Evolutionary conservation across 1,284 basidiomycete species (phyloP).

Genomic region (Abortiporus biennis): DNA sequence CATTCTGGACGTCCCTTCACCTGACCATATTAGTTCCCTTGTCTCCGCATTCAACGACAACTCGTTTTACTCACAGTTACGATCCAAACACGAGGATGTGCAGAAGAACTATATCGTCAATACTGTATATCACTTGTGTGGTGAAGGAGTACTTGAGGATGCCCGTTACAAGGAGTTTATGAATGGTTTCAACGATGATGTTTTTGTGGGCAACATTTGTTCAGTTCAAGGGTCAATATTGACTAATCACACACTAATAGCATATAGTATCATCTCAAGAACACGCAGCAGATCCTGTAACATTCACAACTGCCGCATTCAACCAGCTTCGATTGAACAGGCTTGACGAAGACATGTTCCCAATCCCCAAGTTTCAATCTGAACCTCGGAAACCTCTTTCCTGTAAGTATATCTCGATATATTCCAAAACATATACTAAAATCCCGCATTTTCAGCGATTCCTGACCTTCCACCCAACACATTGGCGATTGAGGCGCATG

Average conservation of each 20-base stretch:
- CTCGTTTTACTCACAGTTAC: conserved; percentile 43
- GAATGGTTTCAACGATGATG: conserved; percentile 28
- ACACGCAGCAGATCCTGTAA: conserved; percentile 58
- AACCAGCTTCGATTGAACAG: conserved; percentile 68
- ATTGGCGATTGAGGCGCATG: conserved; percentile 32
- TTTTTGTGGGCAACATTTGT: conserved; percentile 17
- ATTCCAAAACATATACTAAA: background rate
- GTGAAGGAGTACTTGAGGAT: conserved; percentile 64
- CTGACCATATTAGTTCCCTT: conserved; percentile 55
- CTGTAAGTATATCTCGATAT: conserved; percentile 24
- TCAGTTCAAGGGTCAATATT: background rate
- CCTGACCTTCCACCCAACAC: conserved; percentile 41
- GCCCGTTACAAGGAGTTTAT: conserved; percentile 70
- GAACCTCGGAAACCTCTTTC: conserved; percentile 33
- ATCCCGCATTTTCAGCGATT: conserved; percentile 34
- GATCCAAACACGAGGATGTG: conserved; percentile 35
- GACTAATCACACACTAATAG: conserved; percentile 29
- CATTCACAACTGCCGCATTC: conserved; percentile 72
- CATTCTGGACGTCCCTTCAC: conserved; percentile 57
- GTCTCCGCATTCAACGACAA: conserved; percentile 44
- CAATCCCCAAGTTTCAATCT: conserved; percentile 53
- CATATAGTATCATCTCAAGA: conserved; percentile 64
- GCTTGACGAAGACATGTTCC: conserved; percentile 74
- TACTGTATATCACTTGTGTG: conserved; percentile 63
- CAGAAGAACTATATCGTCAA: conserved; percentile 43